Conservation (phyloP, 1,139 yeast genomes). For the Suhomyces coccinellae region DNA sequence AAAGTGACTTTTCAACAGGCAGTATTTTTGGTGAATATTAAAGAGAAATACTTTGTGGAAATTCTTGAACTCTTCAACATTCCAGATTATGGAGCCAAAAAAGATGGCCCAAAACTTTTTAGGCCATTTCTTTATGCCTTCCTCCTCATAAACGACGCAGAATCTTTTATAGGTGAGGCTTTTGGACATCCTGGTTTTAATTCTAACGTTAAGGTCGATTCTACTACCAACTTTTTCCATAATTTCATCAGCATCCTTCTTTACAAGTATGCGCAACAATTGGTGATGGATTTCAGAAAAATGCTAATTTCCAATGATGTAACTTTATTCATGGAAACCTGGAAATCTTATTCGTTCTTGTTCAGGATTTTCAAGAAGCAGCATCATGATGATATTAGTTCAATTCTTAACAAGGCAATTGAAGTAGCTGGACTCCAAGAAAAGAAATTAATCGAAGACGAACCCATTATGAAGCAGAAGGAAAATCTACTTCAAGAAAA, state of each 20-base stretch:
- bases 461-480: slow-evolving; percentile 3
- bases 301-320: background rate
- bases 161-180: slow-evolving; percentile 13
- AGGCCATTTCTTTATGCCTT: slow-evolving; percentile 26
- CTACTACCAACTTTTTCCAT: slow-evolving; percentile 8
- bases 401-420: slow-evolving; percentile 13
- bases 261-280: slow-evolving; percentile 20
- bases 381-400: slow-evolving; percentile 12
- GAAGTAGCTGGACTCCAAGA: slow-evolving; percentile 9
- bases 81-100: background rate
- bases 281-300: slow-evolving; percentile 14
- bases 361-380: slow-evolving; percentile 14
- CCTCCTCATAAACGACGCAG: slow-evolving; percentile 27
- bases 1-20: slow-evolving; percentile 6
- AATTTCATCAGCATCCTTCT: slow-evolving; percentile 27
- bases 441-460: slow-evolving; percentile 5
- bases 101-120: slow-evolving; percentile 2
- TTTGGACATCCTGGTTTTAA: slow-evolving; percentile 32
- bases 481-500: slow-evolving; percentile 1
- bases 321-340: slow-evolving; percentile 4
- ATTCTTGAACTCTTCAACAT: background rate
- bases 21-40: background rate
- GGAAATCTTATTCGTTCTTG: slow-evolving; percentile 13
- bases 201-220: slow-evolving; percentile 18
- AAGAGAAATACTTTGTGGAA: slow-evolving; percentile 2